phyloP scores from a whole-genome alignment of 2,329 filamentous ascomycete species.

The Pleoardoris graminearum region DNA sequence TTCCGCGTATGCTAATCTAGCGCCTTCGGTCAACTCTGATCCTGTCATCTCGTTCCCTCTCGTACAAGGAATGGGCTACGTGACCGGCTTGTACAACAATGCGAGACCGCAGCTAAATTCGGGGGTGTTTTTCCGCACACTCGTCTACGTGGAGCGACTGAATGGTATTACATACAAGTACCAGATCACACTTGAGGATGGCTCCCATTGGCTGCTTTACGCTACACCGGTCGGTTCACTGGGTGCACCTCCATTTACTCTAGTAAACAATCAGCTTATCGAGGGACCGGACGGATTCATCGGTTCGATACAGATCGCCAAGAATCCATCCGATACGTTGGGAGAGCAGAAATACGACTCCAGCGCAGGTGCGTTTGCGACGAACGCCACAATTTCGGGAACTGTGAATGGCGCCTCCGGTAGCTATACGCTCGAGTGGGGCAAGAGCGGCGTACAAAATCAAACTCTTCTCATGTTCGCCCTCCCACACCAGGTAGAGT shows the following conservation, averaged over 20 bases:
- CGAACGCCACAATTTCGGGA: constrained; percentile 58
- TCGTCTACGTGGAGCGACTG: constrained; percentile 48
- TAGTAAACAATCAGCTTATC: constrained; percentile 68
- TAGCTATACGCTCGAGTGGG: constrained; percentile 73
- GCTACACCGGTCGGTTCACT: constrained; percentile 60
- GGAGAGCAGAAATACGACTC: constrained; percentile 71
- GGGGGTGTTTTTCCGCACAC: constrained; percentile 72
- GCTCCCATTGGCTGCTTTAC: constrained; percentile 75
- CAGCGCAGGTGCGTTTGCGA: constrained; percentile 75
- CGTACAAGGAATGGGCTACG: constrained; percentile 86
- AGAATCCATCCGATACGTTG: constrained; percentile 62
- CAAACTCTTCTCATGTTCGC: constrained; percentile 81
- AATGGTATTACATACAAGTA: constrained; percentile 72
- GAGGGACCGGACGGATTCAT: constrained; percentile 69
- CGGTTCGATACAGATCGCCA: constrained; percentile 81
- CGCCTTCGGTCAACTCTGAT: constrained; percentile 54
- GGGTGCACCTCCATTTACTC: constrained; percentile 67
- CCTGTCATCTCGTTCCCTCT: constrained; percentile 75
- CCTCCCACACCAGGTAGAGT: constrained; percentile 81
- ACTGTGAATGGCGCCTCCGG: constrained; percentile 54
- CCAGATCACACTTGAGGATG: constrained; percentile 71
- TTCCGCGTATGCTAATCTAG: constrained; percentile 70
- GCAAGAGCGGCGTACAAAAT: constrained; percentile 64
- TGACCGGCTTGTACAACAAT: constrained; percentile 76
- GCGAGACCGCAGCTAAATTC: constrained; percentile 73